Conservation (phyloP, 2,329 filamentous ascomycete species). For the Claviceps cyperi region DNA sequence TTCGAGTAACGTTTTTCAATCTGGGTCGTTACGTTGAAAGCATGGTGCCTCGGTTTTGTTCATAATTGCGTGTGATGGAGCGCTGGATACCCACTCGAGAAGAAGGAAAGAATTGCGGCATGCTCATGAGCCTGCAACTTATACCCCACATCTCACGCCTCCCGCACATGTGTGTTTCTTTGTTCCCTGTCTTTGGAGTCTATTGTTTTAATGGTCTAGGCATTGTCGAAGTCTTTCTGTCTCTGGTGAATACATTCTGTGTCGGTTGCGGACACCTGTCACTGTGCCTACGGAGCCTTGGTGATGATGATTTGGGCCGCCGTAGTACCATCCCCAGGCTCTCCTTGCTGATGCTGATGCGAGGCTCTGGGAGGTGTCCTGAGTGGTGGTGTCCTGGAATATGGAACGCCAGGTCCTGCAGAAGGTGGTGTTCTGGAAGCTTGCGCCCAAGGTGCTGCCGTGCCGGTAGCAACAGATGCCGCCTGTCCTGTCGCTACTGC, state of each 20-base stretch:
- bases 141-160: conserved; percentile 14
- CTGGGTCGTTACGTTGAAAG: conserved; percentile 4
- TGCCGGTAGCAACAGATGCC: conserved; percentile 19
- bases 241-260: not conserved
- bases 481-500: conserved; percentile 4
- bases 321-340: conserved; percentile 15
- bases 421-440: conserved; percentile 23
- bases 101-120: conserved; percentile 11
- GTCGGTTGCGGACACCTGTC: not conserved
- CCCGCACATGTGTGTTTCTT: conserved; percentile 5
- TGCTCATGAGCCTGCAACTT: conserved; percentile 14
- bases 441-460: conserved; percentile 30
- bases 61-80: conserved; percentile 8
- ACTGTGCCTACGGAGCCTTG: conserved; percentile 33
- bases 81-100: conserved; percentile 20
- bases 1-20: not conserved
- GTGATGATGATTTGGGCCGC: conserved; percentile 27
- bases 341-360: conserved; percentile 10
- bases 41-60: conserved; percentile 7
- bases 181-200: conserved; percentile 6
- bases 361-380: conserved; percentile 14
- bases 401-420: conserved; percentile 23
- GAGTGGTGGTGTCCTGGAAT: conserved; percentile 22
- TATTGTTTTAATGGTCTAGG: conserved; percentile 5
- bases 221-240: conserved; percentile 1